Evolutionary conservation across 208 protist species (phyloP).

Genomic region (Trypanosoma scelopori): DNA sequence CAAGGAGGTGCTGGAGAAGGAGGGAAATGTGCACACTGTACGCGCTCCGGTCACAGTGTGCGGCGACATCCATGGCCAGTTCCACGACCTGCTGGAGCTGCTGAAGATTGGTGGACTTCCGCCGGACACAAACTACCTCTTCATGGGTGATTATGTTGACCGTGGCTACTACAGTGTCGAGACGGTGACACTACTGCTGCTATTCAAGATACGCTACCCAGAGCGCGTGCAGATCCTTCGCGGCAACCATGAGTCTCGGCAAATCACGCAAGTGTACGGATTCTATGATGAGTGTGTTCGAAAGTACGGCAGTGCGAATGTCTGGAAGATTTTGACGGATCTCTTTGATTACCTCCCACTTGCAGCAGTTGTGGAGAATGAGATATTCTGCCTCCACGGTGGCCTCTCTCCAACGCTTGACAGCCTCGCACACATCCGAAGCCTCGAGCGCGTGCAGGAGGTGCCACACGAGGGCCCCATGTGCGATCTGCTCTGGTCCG

Average conservation of each 20-base stretch:
- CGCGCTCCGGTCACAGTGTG: slow-evolving; percentile 93
- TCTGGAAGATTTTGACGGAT: slow-evolving; percentile 98
- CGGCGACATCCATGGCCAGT: slow-evolving; percentile 97
- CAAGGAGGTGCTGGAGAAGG: slow-evolving; percentile 92
- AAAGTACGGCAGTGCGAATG: slow-evolving; percentile 96
- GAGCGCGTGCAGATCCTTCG: slow-evolving; percentile 95
- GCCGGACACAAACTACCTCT: slow-evolving; percentile 98
- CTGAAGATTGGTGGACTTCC: slow-evolving; percentile 96
- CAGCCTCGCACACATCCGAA: slow-evolving; percentile 95
- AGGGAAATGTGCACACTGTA: slow-evolving; percentile 92
- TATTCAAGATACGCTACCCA: slow-evolving; percentile 97
- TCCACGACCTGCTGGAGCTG: slow-evolving; percentile 98
- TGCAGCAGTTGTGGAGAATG: slow-evolving; percentile 96
- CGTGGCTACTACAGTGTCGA: slow-evolving; percentile 95
- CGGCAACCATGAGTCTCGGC: slow-evolving; percentile 98
- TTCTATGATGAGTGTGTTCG: slow-evolving; percentile 99
- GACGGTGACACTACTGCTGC: slow-evolving; percentile 91
- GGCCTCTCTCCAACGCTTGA: slow-evolving; percentile 94
- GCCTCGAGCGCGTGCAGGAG: slow-evolving; percentile 96
- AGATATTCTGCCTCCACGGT: slow-evolving; percentile 98
- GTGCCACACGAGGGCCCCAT: slow-evolving; percentile 99
- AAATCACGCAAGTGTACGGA: slow-evolving; percentile 99
- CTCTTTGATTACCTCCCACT: slow-evolving; percentile 99
- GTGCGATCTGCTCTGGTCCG: slow-evolving; percentile 99
- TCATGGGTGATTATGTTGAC: slow-evolving; percentile 97